Conservation (phyloP, 345 rosid genomes). For the Pugionium dolabratum region DNA sequence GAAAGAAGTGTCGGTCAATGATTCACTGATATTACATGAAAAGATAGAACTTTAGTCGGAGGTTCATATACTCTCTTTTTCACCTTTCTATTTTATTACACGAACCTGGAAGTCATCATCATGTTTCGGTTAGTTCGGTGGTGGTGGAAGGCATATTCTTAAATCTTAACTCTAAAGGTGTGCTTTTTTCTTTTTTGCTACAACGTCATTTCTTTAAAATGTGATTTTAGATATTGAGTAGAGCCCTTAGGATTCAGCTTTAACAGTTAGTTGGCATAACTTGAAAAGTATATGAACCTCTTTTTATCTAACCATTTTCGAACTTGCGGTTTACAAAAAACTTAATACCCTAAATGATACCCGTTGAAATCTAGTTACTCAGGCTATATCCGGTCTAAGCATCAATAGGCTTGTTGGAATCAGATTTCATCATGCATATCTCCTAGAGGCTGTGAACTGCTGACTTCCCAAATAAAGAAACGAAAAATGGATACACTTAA, state of each 20-base stretch:
- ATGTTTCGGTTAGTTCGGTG: slow-evolving; percentile 20
- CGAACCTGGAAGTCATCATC: slow-evolving; percentile 9
- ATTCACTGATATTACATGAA: slow-evolving; percentile 3
- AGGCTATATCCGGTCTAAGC: too few species aligned
- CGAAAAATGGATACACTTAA: slow-evolving; percentile 11
- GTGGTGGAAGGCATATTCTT: not conserved
- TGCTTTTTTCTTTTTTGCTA: too few species aligned
- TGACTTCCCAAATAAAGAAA: not conserved
- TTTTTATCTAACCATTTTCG: too few species aligned
- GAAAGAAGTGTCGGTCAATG: slow-evolving; percentile 18
- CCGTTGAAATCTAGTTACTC: too few species aligned
- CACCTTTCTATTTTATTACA: slow-evolving; percentile 18
- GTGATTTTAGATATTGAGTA: too few species aligned
- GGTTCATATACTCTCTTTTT: not conserved
- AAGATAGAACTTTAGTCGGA: not conserved
- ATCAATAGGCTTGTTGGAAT: not conserved
- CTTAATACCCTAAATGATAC: too few species aligned
- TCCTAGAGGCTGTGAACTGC: not conserved
- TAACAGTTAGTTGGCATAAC: too few species aligned
- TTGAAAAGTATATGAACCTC: too few species aligned
- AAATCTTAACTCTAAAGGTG: not conserved
- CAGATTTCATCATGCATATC: not conserved
- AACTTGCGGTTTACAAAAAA: too few species aligned
- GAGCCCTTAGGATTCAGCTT: too few species aligned
- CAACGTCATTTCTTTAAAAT: not conserved